phyloP scores from a whole-genome alignment of 441 rosid species.

The Pelargonium myrrhifolium region DNA sequence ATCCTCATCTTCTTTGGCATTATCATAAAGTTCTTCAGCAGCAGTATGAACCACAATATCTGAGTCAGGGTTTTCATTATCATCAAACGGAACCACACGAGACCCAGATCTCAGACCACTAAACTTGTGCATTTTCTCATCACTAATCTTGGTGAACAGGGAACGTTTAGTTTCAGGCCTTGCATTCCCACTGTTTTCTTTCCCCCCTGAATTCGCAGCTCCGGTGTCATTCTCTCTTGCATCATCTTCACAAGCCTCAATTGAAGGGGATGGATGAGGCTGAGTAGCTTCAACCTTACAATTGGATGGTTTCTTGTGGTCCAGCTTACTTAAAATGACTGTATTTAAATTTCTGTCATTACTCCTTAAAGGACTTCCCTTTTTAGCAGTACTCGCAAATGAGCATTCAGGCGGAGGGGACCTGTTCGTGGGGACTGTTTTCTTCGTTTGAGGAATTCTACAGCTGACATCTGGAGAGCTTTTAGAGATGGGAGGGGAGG shows the following conservation, averaged over 20 bases:
- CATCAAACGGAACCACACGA: constrained; percentile 42
- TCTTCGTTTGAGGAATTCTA: constrained; percentile 35
- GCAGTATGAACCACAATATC: constrained; percentile 29
- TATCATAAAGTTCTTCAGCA: constrained; percentile 44
- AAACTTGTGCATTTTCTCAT: constrained; percentile 37
- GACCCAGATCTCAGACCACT: constrained; percentile 48
- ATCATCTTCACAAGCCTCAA: constrained; percentile 25
- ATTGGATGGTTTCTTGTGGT: constrained; percentile 44
- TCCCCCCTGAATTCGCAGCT: constrained; percentile 24
- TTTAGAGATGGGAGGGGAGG: constrained; percentile 35
- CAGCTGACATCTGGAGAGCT: constrained; percentile 26
- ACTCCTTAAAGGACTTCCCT: constrained; percentile 37
- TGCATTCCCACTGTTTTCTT: constrained; percentile 21
- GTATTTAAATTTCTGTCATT: constrained; percentile 40
- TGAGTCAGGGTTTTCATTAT: constrained; percentile 32
- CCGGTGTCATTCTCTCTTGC: constrained; percentile 17
- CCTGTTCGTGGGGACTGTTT: constrained; percentile 34
- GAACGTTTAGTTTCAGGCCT: constrained; percentile 47
- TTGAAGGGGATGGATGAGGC: constrained; percentile 24
- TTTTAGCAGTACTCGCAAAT: constrained; percentile 36
- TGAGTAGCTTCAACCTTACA: constrained; percentile 44
- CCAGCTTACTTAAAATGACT: constrained; percentile 26
- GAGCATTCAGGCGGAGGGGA: constrained; percentile 45
- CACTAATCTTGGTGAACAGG: constrained; percentile 40
- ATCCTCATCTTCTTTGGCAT: constrained; percentile 63